A percentile compares a stretch with the other conserved stretches of the same genome.
These are phyloP conservation scores for Debaryomycetaceae sp. DNA, from an alignment of 1,139 yeast genomes.

Conservation along the genomic window DNA sequence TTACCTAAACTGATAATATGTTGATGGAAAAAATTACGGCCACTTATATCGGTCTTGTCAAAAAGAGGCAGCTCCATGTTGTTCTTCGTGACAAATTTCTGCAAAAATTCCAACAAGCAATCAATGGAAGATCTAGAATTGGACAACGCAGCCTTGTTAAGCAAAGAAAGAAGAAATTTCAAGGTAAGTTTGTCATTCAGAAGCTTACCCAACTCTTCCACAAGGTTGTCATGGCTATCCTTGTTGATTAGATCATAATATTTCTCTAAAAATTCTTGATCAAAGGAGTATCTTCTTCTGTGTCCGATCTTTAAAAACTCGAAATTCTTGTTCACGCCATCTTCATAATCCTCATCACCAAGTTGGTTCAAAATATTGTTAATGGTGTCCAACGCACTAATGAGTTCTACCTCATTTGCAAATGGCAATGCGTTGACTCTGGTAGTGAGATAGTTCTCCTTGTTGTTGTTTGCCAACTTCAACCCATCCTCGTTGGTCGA, in stretches of 20 bases:
- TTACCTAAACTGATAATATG: constrained; percentile 77
- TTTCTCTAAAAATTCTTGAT: constrained; percentile 24
- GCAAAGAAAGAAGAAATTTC: constrained; percentile 49
- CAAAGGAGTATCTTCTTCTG: constrained; percentile 22
- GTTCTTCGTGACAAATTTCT: constrained; percentile 12
- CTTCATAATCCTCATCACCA: constrained; percentile 9
- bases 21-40: constrained; percentile 82
- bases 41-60: constrained; percentile 73
- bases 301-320: constrained; percentile 11
- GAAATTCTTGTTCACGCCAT: constrained; percentile 5
- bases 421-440: constrained; percentile 76
- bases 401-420: constrained; percentile 64
- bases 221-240: constrained; percentile 45
- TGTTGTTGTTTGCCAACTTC: constrained; percentile 55
- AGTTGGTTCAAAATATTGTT: constrained; percentile 49
- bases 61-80: constrained; percentile 25
- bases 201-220: constrained; percentile 31
- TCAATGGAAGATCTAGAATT: constrained; percentile 57
- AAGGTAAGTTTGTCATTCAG: constrained; percentile 24
- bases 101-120: constrained; percentile 36
- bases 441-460: constrained; percentile 62
- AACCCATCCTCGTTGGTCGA: constrained; percentile 13
- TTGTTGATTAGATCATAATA: constrained; percentile 32
- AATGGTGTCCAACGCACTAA: constrained; percentile 51
- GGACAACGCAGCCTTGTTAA: constrained; percentile 61